Conservation (phyloP, 768 basidiomycete genomes). For the Tulasnella calospora region DNA sequence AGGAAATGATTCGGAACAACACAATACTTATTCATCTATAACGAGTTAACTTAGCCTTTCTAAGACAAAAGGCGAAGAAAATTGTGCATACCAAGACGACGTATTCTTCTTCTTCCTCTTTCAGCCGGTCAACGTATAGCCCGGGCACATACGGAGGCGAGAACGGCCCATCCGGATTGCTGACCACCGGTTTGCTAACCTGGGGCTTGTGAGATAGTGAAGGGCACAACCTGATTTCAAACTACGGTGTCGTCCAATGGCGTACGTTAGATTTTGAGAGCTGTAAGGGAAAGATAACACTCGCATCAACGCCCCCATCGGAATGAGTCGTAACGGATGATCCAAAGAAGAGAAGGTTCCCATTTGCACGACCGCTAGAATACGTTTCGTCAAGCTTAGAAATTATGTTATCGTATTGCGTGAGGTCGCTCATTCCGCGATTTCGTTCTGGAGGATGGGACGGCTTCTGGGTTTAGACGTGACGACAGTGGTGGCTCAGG, state of each 20-base stretch:
- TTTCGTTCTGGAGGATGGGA: neutral
- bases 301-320: conserved; percentile 63
- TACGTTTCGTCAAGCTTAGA: conserved; percentile 17
- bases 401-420: conserved; percentile 16
- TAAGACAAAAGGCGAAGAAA: neutral
- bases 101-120: conserved; percentile 59
- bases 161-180: conserved; percentile 61
- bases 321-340: conserved; percentile 58
- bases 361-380: conserved; percentile 47
- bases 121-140: conserved; percentile 69
- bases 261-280: neutral
- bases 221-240: conserved; percentile 79
- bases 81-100: conserved; percentile 53
- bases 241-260: conserved; percentile 46
- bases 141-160: conserved; percentile 77
- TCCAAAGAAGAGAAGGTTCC: conserved; percentile 74
- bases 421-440: neutral
- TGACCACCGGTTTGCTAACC: conserved; percentile 36
- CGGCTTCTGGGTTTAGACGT: neutral
- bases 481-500: neutral
- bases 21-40: conserved; percentile 79
- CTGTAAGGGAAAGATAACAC: conserved; percentile 30
- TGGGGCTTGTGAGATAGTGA: conserved; percentile 74
- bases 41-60: neutral
- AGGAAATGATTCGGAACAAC: conserved; percentile 81